Base-by-base conservation (phyloP, 805 yeast species). In the Candida insectalens region DNA sequence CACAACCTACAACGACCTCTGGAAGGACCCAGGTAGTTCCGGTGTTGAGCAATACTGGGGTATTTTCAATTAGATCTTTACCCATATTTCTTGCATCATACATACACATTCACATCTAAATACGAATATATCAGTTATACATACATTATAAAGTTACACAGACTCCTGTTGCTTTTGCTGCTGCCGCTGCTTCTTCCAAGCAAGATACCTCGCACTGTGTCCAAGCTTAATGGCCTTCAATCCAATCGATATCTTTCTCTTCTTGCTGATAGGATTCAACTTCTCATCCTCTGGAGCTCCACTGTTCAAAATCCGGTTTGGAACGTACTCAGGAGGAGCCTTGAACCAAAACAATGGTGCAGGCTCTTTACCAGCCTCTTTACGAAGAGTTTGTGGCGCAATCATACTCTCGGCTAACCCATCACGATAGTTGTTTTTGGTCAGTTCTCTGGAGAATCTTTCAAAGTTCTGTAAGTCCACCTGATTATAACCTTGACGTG, bases 181-280 rank as follows among this genome's bases (percentile, higher is more conserved):
- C 19, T 38, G 28, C 32, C 36, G 34, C 27, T 40, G 30, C 33
- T 49, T 31, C 49, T 69, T 73, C 69, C 69, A 76, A 2, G 84
- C 83, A 50, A 85, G 53, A 49, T 82, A 87, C 47, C 67, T 65
- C 2, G 85, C 83, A 33, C 82, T 71, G 47, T 84, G 94, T 5
- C 94, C 85, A 25, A 77, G 50, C 25, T 69, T 68, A 19, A 54
- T 42, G 3, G 48, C 38, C 41, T 65, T 37, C 35, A 63, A 29
- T n/a, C 49, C 49, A 19, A 27, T 32, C 8, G 25, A 33, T 13
- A 38, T 27, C 33, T 43, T 46, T 33, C 30, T 19, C 25, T 36
- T 44, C 33, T 48, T 49, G 8, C 38, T 10, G n/a, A 44, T 28
- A 9, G 54, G 53, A 18, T 45, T 35, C 32, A 37, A 34, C n/a